Conservation (phyloP, 1,284 basidiomycete genomes). For the Retiboletus fuscus region DNA sequence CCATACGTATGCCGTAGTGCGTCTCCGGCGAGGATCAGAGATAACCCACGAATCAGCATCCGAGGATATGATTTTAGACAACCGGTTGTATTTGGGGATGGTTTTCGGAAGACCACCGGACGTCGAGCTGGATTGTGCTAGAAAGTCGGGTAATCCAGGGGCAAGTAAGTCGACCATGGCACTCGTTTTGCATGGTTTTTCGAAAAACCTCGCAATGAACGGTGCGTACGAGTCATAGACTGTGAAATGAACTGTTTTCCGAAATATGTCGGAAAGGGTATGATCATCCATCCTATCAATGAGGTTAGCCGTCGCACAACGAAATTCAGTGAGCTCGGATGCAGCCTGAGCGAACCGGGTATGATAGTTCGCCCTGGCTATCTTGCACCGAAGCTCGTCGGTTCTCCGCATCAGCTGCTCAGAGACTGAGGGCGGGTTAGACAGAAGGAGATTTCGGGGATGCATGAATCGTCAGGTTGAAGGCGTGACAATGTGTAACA, state of each 20-base stretch:
- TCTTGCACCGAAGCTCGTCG: no score
- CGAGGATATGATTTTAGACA: constrained; percentile 5
- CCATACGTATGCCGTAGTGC: constrained; percentile 10
- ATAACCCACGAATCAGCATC: neutral
- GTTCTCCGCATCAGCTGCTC: constrained; percentile 9
- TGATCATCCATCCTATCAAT: constrained; percentile 14
- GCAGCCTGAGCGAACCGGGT: constrained; percentile 34
- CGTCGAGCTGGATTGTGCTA: constrained; percentile 36
- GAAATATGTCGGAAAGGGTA: constrained; percentile 22
- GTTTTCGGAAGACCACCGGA: constrained; percentile 30
- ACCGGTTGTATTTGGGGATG: constrained; percentile 27
- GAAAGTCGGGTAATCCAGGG: constrained; percentile 38
- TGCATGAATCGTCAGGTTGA: constrained; percentile 12
- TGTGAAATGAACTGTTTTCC: constrained; percentile 27
- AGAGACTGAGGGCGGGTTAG: neutral
- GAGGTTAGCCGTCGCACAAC: constrained; percentile 3
- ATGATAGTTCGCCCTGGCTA: constrained; percentile 28
- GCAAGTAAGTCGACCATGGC: constrained; percentile 29
- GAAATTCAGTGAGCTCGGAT: constrained; percentile 30
- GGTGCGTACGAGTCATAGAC: constrained; percentile 35
- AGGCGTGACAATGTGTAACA: neutral
- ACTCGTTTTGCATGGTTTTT: constrained; percentile 27
- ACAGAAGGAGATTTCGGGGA: constrained; percentile 14
- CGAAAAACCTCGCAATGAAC: constrained; percentile 21
- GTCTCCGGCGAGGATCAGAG: constrained; percentile 8